Percentiles rank a stretch among this genome's conserved stretches.
Evolutionary conservation across 1,284 basidiomycete species (phyloP).

Genomic region (Vanrija sp.): DNA sequence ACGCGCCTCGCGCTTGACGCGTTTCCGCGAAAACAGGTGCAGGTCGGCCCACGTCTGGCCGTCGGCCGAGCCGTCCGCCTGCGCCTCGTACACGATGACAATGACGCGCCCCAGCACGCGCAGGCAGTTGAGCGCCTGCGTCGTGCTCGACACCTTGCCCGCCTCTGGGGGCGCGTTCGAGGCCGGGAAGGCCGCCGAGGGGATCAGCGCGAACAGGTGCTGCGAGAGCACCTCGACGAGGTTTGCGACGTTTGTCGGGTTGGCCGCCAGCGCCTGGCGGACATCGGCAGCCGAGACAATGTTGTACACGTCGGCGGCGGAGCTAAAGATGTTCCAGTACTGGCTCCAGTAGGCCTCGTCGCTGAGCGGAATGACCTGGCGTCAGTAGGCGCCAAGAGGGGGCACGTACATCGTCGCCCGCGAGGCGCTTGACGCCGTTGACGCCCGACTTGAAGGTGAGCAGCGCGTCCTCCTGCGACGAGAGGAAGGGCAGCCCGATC

Average conservation of each 20-base stretch:
- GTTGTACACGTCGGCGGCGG: constrained; percentile 79
- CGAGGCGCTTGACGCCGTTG: constrained; percentile 69
- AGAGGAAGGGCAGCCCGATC: constrained; percentile 49
- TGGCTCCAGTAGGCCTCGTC: constrained; percentile 76
- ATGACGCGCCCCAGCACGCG: constrained; percentile 80
- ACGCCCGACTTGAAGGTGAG: constrained; percentile 78
- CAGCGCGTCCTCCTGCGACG: constrained; percentile 72
- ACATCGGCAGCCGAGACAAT: constrained; percentile 82
- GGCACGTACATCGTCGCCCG: constrained; percentile 58
- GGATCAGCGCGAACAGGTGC: constrained; percentile 73
- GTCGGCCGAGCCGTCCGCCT: constrained; percentile 55
- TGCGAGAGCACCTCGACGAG: constrained; percentile 69
- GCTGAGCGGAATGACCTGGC: constrained; percentile 64
- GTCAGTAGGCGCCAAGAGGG: neutral
- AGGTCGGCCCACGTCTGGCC: constrained; percentile 13
- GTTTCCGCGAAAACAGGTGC: constrained; percentile 6
- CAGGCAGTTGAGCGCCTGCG: constrained; percentile 81
- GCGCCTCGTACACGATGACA: constrained; percentile 71
- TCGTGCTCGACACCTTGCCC: constrained; percentile 56
- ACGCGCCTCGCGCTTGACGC: neutral
- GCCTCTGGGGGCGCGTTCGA: constrained; percentile 47
- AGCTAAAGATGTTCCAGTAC: constrained; percentile 80
- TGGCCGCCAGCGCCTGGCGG: constrained; percentile 69
- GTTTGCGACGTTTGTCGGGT: constrained; percentile 78
- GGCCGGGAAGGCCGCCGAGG: constrained; percentile 74